Base-by-base conservation (phyloP, 345 rosid genomes). In the Viola odorata region DNA sequence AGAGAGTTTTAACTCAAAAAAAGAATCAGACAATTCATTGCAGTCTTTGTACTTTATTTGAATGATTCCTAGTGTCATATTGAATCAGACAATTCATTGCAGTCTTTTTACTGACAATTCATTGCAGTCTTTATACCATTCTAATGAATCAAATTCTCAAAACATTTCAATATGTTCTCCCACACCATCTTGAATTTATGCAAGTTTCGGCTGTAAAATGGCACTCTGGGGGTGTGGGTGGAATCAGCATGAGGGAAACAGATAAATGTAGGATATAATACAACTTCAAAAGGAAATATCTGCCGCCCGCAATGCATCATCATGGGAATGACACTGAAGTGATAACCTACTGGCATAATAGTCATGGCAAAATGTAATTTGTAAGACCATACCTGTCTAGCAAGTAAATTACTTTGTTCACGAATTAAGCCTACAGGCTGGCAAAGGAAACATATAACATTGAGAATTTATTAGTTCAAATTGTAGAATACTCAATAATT, bases 361-460 rank as follows among this genome's bases (percentile, higher is more conserved):
- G 2, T 23, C 2, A 23, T 23, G 32, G 2, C 32, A 23, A 47
- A 52, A 12, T 0, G 10, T 38, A 8, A 16, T 7, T 7, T 3
- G 17, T 5, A 23, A 13, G 17, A 41, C 42, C 7, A 58, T 73
- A 89, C 98, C 92, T 92, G 96, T 65, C 96, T 83, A n/a, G 87
- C 81, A 65, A 92, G 53, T 53, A 85, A 0, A 68, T 89, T 88
- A 62, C 98, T 89, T 70, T 85, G 83, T 64, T 89, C 96, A 37
- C 91, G 83, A 64, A 92, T 92, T 52, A 84, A 80, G 65, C 96
- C 96, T 61, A 78, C 94, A 61, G 98, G 98, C 98, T 91, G 83
- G 62, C 63, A 70, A 55, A 66, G 38, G 62, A 55, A 8, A 45
- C 38, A 60, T 5, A 68, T 12, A 16, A 41, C 40, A 41, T 11